Evolutionary conservation across 345 rosid species (phyloP).

Genomic region (Angophora floribunda): DNA sequence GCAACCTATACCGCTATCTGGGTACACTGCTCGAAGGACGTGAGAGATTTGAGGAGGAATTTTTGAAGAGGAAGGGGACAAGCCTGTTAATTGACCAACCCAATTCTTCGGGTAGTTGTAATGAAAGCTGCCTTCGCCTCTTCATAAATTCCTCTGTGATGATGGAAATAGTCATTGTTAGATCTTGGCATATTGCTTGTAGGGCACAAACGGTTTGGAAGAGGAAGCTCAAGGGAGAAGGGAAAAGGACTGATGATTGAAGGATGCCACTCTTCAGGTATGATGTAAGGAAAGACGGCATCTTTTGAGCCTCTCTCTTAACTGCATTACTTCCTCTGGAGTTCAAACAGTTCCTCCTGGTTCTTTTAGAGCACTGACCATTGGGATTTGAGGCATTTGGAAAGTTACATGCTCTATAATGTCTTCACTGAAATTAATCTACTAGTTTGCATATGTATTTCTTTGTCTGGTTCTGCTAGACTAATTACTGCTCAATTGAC

Average conservation of each 20-base stretch:
- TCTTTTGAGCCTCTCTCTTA: background rate
- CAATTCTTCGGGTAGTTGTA: slow-evolving; percentile 30
- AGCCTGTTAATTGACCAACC: slow-evolving; percentile 15
- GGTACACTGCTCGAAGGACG: slow-evolving; percentile 57
- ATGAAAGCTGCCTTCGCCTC: background rate
- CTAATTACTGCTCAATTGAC: background rate
- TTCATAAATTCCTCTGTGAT: background rate
- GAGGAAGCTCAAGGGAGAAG: background rate
- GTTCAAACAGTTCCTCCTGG: background rate
- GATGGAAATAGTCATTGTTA: background rate
- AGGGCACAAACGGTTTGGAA: background rate
- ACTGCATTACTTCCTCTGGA: background rate
- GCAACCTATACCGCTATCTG: slow-evolving; percentile 59
- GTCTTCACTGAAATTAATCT: background rate
- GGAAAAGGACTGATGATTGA: background rate
- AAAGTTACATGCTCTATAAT: background rate
- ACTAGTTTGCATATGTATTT: background rate
- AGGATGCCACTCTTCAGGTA: background rate
- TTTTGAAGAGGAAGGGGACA: slow-evolving; percentile 25
- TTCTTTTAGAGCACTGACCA: background rate
- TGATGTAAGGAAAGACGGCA: fast-evolving
- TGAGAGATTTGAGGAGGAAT: slow-evolving; percentile 37
- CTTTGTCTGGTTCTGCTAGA: background rate
- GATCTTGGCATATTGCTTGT: background rate
- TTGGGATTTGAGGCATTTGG: background rate